These are phyloP conservation scores for Aspergillus fijiensis DNA, from an alignment of 2,329 filamentous ascomycete genomes.

Conservation along the genomic window DNA sequence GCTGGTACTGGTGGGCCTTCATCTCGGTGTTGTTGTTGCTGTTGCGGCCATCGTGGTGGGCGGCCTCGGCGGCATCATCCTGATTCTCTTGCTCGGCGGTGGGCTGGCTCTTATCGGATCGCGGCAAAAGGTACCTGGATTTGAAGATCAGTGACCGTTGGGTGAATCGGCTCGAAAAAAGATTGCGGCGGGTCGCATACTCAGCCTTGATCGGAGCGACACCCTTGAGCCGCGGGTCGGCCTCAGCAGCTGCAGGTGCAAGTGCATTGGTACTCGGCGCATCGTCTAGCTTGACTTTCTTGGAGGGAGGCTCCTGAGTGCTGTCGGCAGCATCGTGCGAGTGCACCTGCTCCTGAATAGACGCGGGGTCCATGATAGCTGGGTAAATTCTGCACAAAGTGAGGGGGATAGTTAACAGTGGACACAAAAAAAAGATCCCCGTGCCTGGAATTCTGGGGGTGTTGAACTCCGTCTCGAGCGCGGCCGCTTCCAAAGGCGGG, in stretches of 20 bases:
- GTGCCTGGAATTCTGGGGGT: background rate
- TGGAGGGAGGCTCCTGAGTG: conserved; percentile 51
- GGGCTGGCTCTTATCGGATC: conserved; percentile 19
- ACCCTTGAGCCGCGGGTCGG: conserved; percentile 50
- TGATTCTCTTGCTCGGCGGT: conserved; percentile 38
- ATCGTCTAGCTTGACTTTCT: conserved; percentile 59
- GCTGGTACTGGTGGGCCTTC: conserved; percentile 20
- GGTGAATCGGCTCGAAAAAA: background rate
- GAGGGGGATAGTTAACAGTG: background rate
- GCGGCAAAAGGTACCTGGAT: conserved; percentile 34
- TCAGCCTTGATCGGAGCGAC: conserved; percentile 72
- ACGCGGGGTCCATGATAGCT: conserved; percentile 16
- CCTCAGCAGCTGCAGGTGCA: conserved; percentile 18
- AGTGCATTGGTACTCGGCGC: conserved; percentile 24
- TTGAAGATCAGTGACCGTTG: conserved; percentile 2
- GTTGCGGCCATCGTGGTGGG: conserved; percentile 45
- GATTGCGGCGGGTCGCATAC: conserved; percentile 43
- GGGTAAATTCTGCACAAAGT: background rate
- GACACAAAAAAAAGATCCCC: background rate
- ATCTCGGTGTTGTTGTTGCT: conserved; percentile 38
- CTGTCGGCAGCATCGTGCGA: conserved; percentile 26
- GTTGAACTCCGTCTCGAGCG: background rate
- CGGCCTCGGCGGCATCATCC: conserved; percentile 62
- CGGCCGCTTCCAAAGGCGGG: background rate
- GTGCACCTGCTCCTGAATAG: conserved; percentile 6